phyloP scores from a whole-genome alignment of 2,329 filamentous ascomycete genomes.

The Cladophialophora bantiana region DNA sequence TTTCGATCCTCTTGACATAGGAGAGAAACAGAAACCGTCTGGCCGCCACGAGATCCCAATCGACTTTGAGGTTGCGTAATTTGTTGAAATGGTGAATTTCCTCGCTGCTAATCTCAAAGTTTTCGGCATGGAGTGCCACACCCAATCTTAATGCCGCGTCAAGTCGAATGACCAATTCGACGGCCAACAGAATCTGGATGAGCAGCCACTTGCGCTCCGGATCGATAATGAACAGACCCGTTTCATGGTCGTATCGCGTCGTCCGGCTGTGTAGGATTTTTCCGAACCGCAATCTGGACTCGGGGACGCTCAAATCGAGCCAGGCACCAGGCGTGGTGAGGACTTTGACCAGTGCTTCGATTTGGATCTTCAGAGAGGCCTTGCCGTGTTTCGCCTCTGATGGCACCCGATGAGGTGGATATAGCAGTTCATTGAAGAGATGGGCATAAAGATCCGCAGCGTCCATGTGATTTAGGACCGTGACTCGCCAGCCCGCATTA shows the following conservation, averaged over 20 bases:
- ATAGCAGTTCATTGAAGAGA: constrained; percentile 50
- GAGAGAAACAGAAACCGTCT: constrained; percentile 57
- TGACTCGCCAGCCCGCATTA: constrained; percentile 43
- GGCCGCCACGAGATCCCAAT: constrained; percentile 64
- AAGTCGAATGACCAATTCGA: constrained; percentile 62
- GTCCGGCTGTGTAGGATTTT: constrained; percentile 51
- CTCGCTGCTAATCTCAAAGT: constrained; percentile 51
- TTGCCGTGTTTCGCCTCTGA: constrained; percentile 29
- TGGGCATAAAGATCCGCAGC: constrained; percentile 44
- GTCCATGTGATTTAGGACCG: constrained; percentile 48
- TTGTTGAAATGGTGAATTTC: constrained; percentile 56
- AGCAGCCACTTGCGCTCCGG: constrained; percentile 59
- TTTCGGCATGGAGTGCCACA: constrained; percentile 50
- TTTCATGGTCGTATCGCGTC: constrained; percentile 35
- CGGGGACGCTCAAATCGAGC: constrained; percentile 56
- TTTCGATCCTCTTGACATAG: constrained; percentile 33
- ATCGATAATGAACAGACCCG: constrained; percentile 25
- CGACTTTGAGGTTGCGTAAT: constrained; percentile 58
- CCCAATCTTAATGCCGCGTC: constrained; percentile 55
- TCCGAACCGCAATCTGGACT: constrained; percentile 55
- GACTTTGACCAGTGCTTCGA: constrained; percentile 53
- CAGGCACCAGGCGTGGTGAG: constrained; percentile 54
- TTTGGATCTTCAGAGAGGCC: constrained; percentile 53
- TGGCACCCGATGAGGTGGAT: constrained; percentile 45
- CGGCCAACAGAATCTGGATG: constrained; percentile 61